Percentiles rank a stretch among this genome's conserved stretches.
Evolutionary conservation across 129 eudicot species (phyloP).

Genomic region (Heracleum sosnowskyi): DNA sequence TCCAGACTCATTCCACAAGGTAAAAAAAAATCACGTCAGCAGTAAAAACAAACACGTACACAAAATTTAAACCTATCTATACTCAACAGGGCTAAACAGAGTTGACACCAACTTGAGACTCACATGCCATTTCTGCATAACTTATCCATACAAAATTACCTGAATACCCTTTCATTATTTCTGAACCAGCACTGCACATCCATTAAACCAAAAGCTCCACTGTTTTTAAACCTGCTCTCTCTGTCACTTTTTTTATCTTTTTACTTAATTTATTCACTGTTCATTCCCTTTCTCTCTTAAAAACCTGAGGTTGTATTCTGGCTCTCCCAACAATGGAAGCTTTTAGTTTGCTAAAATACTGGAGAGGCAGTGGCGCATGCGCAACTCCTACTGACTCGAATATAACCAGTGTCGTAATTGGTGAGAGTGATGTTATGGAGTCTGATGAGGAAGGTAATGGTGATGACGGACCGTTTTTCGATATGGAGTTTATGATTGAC

Average conservation of each 20-base stretch:
- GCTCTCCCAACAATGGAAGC: constrained; percentile 86
- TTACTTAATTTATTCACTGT: not conserved
- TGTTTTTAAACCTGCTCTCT: not conserved
- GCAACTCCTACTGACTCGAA: not conserved
- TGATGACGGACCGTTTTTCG: constrained; percentile 80
- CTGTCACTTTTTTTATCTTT: not conserved
- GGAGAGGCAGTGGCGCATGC: constrained; percentile 40
- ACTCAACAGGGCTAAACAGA: not conserved
- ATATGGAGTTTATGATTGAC: constrained; percentile 52
- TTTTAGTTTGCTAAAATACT: constrained; percentile 68
- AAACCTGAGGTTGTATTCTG: not conserved
- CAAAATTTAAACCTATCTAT: not conserved
- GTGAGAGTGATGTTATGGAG: constrained; percentile 17
- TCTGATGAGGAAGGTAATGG: constrained; percentile 31
- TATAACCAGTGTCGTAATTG: constrained; percentile 20
- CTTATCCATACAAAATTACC: not conserved
- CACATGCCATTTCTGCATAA: not conserved
- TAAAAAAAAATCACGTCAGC: not conserved
- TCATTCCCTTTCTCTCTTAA: not conserved
- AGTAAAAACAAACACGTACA: not conserved
- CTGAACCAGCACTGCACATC: not conserved
- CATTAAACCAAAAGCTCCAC: constrained; percentile 11
- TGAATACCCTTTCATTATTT: not conserved
- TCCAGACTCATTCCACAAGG: too few species aligned
- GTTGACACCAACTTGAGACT: constrained; percentile 5